phyloP scores from a whole-genome alignment of 2,329 filamentous ascomycete genomes.

The Whalleya microplaca region DNA sequence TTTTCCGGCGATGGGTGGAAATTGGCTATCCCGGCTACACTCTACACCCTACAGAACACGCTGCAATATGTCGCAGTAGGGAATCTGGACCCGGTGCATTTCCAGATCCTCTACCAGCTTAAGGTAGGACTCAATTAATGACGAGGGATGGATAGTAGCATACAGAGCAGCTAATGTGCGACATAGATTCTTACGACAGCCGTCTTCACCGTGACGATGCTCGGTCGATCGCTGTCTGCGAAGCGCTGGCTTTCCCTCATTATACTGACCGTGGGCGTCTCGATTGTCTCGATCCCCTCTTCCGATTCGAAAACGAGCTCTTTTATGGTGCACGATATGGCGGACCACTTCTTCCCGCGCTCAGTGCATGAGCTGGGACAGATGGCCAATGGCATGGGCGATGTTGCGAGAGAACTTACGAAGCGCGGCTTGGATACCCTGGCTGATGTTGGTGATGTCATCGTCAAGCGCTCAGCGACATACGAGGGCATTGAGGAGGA shows the following conservation, averaged over 20 bases:
- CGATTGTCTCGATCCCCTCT: conserved; percentile 79
- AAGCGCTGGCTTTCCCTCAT: conserved; percentile 82
- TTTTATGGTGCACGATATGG: conserved; percentile 65
- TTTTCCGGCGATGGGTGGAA: conserved; percentile 96
- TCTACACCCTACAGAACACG: conserved; percentile 94
- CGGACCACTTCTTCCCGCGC: conserved; percentile 73
- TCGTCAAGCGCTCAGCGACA: conserved; percentile 77
- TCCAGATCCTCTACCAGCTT: conserved; percentile 90
- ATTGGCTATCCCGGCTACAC: conserved; percentile 80
- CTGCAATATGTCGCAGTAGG: conserved; percentile 90
- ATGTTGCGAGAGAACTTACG: conserved; percentile 55
- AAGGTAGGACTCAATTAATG: conserved; percentile 57
- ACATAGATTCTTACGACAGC: conserved; percentile 80
- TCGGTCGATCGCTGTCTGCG: conserved; percentile 70
- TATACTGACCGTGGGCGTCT: conserved; percentile 79
- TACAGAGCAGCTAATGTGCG: conserved; percentile 9
- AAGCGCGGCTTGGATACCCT: conserved; percentile 48
- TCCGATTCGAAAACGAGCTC: conserved; percentile 58
- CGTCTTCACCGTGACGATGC: conserved; percentile 79
- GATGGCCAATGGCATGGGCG: conserved; percentile 55
- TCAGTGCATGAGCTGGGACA: conserved; percentile 78
- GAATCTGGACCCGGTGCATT: conserved; percentile 89
- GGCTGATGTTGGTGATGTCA: conserved; percentile 39
- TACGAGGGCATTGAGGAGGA: conserved; percentile 85
- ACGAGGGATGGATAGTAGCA: not conserved